Evolutionary conservation across 768 basidiomycete genomes (phyloP), one percentile per base, ranked within the genome.

Genomic region (Lentinula edodes): DNA sequence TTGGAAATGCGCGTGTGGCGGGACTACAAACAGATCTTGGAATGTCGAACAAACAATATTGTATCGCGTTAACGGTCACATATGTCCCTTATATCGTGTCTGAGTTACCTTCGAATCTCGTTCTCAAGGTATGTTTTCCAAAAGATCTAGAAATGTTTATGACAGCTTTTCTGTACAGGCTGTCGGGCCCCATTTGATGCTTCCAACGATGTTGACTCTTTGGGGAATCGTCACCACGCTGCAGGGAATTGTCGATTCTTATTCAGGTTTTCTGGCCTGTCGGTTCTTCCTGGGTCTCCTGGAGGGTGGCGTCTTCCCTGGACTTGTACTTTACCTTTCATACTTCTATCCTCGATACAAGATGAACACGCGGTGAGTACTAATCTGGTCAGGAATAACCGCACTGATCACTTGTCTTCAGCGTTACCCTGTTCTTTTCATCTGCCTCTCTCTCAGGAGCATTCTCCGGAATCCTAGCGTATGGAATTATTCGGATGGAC

Each of bases 171-270:
- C 5, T 13, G 39, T 45, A 60, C 81, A n/a, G 81, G 83, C 3
- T 32, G 41, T 56, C 3, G 55, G 55, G 32, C 78, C 83, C 0
- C 70, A 80, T 53, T 60, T 74, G n/a, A 70, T 81, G 65, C 72
- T 83, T 23, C 82, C 83, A 0, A 58, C 74, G 6, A 72, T 82
- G 66, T 69, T 81, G 36, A 74, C 73, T 1, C 41, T 74, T 5
- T 84, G 83, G 82, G 82, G 82, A 23, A 53, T 80, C 7, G 74
- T 78, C 10, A 69, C 74, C 52, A 70, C 77, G 6, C 69, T 76
- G 50, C 80, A 82, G 69, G 79, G 78, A 72, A 45, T 75, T 2
- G 72, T 81, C 6, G 20, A 38, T 66, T 64, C 32, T 67, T 63
- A 38, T 75, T 78, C 70, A 28, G 78, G 81, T 16, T 71, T 83